A percentile compares a stretch with the other conserved stretches of the same genome.
phyloP scores from a whole-genome alignment of 2,329 filamentous ascomycete species.

The Daldinia sp. region DNA sequence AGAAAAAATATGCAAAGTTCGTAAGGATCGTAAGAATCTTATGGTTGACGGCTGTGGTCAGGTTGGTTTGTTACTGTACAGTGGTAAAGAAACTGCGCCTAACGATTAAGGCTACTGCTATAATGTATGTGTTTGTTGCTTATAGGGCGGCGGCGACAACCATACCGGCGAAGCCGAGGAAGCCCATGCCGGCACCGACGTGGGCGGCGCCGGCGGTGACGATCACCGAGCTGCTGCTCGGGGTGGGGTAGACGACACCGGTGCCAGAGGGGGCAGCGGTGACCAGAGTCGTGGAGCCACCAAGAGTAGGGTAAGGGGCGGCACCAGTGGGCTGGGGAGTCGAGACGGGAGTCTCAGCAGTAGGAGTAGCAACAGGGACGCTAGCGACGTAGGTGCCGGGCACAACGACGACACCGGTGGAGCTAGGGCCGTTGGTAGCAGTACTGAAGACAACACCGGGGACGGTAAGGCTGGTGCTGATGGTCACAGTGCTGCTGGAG shows the following conservation, averaged over 20 bases:
- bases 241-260: conserved; percentile 47
- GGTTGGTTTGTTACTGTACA: conserved; percentile 27
- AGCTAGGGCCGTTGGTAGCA: conserved; percentile 54
- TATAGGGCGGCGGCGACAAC: conserved; percentile 59
- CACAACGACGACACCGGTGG: conserved; percentile 55
- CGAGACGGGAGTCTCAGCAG: conserved; percentile 52
- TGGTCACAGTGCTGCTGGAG: conserved; percentile 62
- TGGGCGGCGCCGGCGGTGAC: conserved; percentile 53
- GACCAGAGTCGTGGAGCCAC: conserved; percentile 53
- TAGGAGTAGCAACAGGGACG: conserved; percentile 47
- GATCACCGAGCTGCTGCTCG: conserved; percentile 40
- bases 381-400: conserved; percentile 55
- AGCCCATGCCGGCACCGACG: conserved; percentile 59
- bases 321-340: conserved; percentile 50
- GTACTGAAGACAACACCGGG: conserved; percentile 57
- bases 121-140: neutral
- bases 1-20: conserved; percentile 54
- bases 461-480: conserved; percentile 61
- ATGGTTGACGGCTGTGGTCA: conserved; percentile 48
- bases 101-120: conserved; percentile 16
- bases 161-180: conserved; percentile 60
- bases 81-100: conserved; percentile 22
- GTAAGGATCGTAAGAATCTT: conserved; percentile 71
- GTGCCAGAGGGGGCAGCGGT: conserved; percentile 56
- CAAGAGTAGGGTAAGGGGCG: conserved; percentile 53